Conservation (phyloP, 140 eudicot genomes). For the Bidens hawaiensis region DNA sequence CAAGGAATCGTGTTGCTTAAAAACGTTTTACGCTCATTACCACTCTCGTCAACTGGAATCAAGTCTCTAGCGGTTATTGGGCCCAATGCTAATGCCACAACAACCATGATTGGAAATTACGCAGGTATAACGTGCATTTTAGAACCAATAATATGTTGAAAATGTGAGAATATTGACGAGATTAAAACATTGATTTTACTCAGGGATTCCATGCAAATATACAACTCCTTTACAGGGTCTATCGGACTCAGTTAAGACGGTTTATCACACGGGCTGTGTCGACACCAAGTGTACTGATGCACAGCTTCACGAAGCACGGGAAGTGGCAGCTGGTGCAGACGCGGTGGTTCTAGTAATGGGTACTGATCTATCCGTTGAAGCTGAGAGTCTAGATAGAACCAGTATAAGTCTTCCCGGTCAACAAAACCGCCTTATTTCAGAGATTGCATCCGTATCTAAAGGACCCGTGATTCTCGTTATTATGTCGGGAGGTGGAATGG, state of each 20-base stretch:
- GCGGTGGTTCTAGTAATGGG: slow-evolving; percentile 37
- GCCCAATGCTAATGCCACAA: slow-evolving; percentile 43
- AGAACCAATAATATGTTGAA: no score
- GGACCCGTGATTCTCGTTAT: slow-evolving; percentile 40
- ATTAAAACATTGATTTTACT: background rate
- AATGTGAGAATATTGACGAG: background rate
- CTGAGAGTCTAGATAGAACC: slow-evolving; percentile 30
- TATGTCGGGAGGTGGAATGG: slow-evolving; percentile 40
- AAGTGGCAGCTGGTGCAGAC: slow-evolving; percentile 20
- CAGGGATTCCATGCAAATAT: slow-evolving; percentile 35
- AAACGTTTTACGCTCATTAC: slow-evolving; percentile 27
- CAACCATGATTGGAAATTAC: slow-evolving; percentile 46
- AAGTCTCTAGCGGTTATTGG: slow-evolving; percentile 41
- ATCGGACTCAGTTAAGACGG: slow-evolving; percentile 3
- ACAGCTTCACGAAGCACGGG: background rate
- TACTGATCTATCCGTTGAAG: slow-evolving; percentile 25
- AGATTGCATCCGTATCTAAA: slow-evolving; percentile 27
- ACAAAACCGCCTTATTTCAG: slow-evolving; percentile 28
- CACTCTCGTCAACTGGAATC: slow-evolving; percentile 24
- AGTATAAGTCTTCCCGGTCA: slow-evolving; percentile 36
- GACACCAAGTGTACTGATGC: slow-evolving; percentile 9
- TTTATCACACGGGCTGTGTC: slow-evolving; percentile 19
- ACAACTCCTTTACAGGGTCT: slow-evolving; percentile 27
- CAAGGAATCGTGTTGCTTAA: slow-evolving; percentile 49
- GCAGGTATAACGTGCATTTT: slow-evolving; percentile 24